Conservation (phyloP, 2,329 filamentous ascomycete species). For the Monosporascus sp. region DNA sequence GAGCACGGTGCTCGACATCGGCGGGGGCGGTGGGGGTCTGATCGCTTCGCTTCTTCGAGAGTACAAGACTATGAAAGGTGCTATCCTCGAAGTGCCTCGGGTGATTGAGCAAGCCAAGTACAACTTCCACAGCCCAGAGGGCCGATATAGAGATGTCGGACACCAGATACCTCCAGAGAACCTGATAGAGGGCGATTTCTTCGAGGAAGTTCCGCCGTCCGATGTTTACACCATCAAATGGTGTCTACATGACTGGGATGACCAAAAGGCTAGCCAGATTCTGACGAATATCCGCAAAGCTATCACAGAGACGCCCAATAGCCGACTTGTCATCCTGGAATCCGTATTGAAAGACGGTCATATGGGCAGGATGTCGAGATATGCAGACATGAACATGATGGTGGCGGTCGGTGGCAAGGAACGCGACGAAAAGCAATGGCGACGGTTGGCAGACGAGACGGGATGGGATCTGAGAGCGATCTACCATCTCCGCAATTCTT, state of each 20-base stretch:
- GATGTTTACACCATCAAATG: conserved; percentile 33
- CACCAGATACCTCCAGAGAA: conserved; percentile 18
- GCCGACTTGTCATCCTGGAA: conserved; percentile 33
- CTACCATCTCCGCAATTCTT: conserved; percentile 14
- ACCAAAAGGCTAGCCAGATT: conserved; percentile 26
- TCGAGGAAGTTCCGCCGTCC: conserved; percentile 25
- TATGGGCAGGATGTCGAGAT: conserved; percentile 25
- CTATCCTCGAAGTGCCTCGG: conserved; percentile 27
- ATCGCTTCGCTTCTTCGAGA: conserved; percentile 29
- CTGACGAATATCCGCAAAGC: conserved; percentile 22
- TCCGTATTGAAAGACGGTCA: conserved; percentile 28
- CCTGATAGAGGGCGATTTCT: conserved; percentile 34
- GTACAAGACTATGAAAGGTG: conserved; percentile 25
- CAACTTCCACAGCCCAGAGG: conserved; percentile 21
- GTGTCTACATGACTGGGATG: conserved; percentile 37
- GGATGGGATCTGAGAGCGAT: conserved; percentile 25
- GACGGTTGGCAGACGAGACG: conserved; percentile 17
- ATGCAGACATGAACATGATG: conserved; percentile 39
- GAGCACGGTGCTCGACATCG: conserved; percentile 31
- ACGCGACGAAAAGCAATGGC: conserved; percentile 25
- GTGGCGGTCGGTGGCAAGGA: conserved; percentile 27
- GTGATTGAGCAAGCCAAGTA: conserved; percentile 27
- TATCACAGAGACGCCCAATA: conserved; percentile 18
- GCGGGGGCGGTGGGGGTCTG: conserved; percentile 34
- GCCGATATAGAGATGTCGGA: conserved; percentile 28